phyloP scores from a whole-genome alignment of 2,329 filamentous ascomycete genomes.

The Ceratocystis cacaofunesta region DNA sequence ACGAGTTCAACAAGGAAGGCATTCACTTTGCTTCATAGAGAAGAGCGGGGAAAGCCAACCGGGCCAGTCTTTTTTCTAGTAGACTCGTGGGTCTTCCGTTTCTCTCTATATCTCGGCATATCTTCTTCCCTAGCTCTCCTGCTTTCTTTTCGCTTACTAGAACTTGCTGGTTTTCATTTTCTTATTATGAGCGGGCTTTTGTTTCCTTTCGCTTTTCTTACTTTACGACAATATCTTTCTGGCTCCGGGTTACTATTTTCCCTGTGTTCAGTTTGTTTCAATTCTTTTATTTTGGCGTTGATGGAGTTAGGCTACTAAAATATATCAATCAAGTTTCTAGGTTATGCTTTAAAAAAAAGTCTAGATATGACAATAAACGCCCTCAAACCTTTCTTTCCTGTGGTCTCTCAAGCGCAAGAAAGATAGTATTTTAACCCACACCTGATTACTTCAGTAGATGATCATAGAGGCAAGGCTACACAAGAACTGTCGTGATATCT shows the following conservation, averaged over 20 bases:
- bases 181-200: slow-evolving; percentile 1
- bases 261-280: slow-evolving; percentile 27
- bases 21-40: slow-evolving; percentile 57
- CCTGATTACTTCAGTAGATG: too few relatives aligned
- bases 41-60: neutral
- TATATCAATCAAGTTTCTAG: neutral
- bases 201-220: neutral
- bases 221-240: neutral
- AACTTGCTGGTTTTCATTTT: neutral
- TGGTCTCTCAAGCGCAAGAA: too few relatives aligned
- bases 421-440: too few relatives aligned
- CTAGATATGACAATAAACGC: neutral
- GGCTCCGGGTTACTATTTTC: neutral
- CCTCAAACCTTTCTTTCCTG: neutral
- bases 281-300: slow-evolving; percentile 73
- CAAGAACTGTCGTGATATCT: too few relatives aligned
- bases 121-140: neutral
- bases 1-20: slow-evolving; percentile 76
- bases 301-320: slow-evolving; percentile 29
- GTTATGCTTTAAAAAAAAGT: neutral
- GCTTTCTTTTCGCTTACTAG: neutral
- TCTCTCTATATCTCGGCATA: neutral
- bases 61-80: neutral
- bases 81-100: neutral
- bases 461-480: too few relatives aligned